Conservation (phyloP, 2,329 filamentous ascomycete genomes). For the Clarireedia homoeocarpa region DNA sequence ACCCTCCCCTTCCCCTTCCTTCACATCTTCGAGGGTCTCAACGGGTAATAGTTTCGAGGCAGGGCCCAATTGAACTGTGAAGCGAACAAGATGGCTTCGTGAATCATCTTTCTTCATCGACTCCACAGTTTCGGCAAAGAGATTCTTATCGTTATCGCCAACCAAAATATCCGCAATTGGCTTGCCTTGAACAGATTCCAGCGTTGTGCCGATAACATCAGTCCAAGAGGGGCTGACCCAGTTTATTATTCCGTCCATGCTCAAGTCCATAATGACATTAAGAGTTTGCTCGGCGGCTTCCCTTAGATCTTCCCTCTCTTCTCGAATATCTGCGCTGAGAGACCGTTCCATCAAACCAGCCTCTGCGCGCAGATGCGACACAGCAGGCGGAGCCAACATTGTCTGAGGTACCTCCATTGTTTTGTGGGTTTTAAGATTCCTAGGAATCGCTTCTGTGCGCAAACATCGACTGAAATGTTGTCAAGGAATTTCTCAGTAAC, state of each 20-base stretch:
- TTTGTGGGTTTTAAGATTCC: constrained; percentile 4
- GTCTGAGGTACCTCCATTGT: constrained; percentile 17
- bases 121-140: constrained; percentile 78
- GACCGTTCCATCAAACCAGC: constrained; percentile 49
- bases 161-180: constrained; percentile 75
- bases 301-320: constrained; percentile 87
- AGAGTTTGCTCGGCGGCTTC: constrained; percentile 93
- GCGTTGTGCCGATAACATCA: constrained; percentile 77
- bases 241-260: constrained; percentile 80
- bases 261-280: constrained; percentile 92
- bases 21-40: constrained; percentile 24
- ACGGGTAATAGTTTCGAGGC: constrained; percentile 54
- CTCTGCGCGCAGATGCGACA: constrained; percentile 26
- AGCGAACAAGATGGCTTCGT: constrained; percentile 81
- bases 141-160: constrained; percentile 60
- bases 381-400: constrained; percentile 28
- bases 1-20: constrained; percentile 19
- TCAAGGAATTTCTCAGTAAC: background rate
- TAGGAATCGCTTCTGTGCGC: constrained; percentile 6
- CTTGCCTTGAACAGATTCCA: constrained; percentile 65
- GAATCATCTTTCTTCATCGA: constrained; percentile 90
- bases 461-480: constrained; percentile 8
- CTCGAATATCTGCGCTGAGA: constrained; percentile 81
- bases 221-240: constrained; percentile 97
- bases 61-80: constrained; percentile 63